Conservation (phyloP, 257 asterid species). For the Cinchona pubescens region DNA sequence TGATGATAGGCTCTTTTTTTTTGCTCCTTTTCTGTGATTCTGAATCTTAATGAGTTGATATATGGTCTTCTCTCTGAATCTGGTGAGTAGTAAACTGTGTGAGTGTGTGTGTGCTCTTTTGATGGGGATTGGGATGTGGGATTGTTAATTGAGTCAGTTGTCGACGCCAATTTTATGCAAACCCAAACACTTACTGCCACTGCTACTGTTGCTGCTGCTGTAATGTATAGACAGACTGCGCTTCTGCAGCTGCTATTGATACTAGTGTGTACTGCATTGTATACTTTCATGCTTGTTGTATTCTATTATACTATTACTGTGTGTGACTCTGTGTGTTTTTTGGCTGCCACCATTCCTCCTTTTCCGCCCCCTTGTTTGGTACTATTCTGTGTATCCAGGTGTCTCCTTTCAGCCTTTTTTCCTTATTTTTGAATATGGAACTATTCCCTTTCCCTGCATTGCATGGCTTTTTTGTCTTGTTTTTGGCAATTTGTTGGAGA, state of each 20-base stretch:
- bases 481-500: not conserved
- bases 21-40: not conserved
- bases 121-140: not conserved
- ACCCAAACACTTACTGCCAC: slow-evolving; percentile 16
- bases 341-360: slow-evolving; percentile 9
- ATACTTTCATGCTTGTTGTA: too few relatives aligned
- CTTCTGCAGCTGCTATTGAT: not conserved
- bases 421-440: too few relatives aligned
- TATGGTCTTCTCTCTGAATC: not conserved
- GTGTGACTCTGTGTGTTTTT: too few relatives aligned
- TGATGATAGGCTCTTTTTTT: not conserved
- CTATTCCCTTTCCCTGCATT: too few relatives aligned
- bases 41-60: too few relatives aligned
- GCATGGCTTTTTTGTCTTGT: not conserved
- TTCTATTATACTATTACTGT: too few relatives aligned
- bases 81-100: too few relatives aligned
- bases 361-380: slow-evolving; percentile 10
- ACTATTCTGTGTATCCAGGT: slow-evolving; percentile 3
- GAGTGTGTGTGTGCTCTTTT: slow-evolving; percentile 3
- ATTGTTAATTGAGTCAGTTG: not conserved
- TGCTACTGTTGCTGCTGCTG: not conserved
- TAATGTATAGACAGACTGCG: too few relatives aligned
- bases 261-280: not conserved
- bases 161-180: slow-evolving; percentile 21
- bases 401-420: not conserved